A percentile compares a stretch with the other conserved stretches of the same genome.
Conservation (phyloP, 164 flowering plant genomes). For the Vitis rupestris region DNA sequence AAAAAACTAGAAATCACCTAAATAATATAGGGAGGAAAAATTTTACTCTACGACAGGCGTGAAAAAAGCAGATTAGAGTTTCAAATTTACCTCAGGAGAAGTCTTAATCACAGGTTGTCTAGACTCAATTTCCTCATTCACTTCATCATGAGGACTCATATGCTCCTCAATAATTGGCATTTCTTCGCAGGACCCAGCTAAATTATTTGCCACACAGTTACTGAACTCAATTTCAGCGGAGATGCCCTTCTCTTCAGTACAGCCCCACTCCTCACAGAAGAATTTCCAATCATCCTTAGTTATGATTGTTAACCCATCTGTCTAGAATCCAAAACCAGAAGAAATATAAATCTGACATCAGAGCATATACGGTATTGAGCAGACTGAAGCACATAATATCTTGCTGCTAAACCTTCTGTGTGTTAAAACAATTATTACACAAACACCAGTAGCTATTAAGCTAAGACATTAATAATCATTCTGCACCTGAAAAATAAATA, state of each 20-base stretch:
- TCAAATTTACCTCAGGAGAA: conserved; percentile 59
- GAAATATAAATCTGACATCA: conserved; percentile 5
- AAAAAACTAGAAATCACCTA: too few species aligned
- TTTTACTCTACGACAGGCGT: not conserved
- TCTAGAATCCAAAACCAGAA: conserved; percentile 48
- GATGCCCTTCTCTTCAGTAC: conserved; percentile 52
- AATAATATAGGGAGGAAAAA: too few species aligned
- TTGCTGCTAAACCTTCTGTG: too few species aligned
- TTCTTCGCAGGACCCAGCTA: conserved; percentile 38
- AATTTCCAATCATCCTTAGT: conserved; percentile 81
- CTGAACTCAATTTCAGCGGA: conserved; percentile 53
- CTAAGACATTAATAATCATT: not conserved
- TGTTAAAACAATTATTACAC: not conserved
- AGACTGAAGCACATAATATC: not conserved
- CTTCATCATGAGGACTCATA: conserved; percentile 34
- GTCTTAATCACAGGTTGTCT: conserved; percentile 52
- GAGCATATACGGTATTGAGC: not conserved
- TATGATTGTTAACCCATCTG: conserved; percentile 72
- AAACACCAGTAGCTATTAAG: not conserved
- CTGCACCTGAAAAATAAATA: not conserved
- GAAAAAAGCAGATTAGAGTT: not conserved
- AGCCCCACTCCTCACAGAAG: conserved; percentile 91
- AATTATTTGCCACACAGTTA: conserved; percentile 22
- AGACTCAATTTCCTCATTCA: conserved; percentile 37
- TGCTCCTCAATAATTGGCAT: conserved; percentile 40